Percentiles rank a stretch among this genome's conserved stretches.
These are phyloP conservation scores for Blakeslea trispora DNA, from an alignment of 371 early-diverging fungal species.

Conservation along the genomic window DNA sequence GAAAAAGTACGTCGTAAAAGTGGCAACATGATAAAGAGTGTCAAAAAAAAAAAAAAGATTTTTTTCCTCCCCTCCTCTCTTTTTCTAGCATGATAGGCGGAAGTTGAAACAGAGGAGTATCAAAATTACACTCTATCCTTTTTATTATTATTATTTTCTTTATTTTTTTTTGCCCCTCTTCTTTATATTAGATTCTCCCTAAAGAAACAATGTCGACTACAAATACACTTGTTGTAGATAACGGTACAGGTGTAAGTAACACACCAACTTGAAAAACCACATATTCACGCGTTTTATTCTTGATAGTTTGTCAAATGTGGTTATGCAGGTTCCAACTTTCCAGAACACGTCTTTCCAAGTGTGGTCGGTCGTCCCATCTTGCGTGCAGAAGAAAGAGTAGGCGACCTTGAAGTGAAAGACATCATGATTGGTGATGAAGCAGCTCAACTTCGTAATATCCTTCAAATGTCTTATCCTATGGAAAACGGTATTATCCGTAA, in stretches of 20 bases:
- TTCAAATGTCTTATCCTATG: conserved; percentile 97
- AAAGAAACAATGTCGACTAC: conserved; percentile 46
- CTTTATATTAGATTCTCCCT: not conserved
- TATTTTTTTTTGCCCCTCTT: not conserved
- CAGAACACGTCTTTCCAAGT: conserved; percentile 93
- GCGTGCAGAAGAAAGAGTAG: conserved; percentile 90
- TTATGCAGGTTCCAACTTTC: conserved; percentile 95
- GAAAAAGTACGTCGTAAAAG: not conserved
- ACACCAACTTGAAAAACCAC: not conserved
- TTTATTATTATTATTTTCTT: no score
- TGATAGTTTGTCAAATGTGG: conserved; percentile 98
- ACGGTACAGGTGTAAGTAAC: conserved; percentile 90
- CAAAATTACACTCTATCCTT: no score
- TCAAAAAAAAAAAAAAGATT: no score
- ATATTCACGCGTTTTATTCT: conserved; percentile 18
- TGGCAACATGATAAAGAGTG: no score
- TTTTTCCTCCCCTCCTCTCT: no score
- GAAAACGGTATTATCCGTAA: conserved; percentile 97
- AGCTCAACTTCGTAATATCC: conserved; percentile 79
- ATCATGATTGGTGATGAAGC: conserved; percentile 98
- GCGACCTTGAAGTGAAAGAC: conserved; percentile 82
- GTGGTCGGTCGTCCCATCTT: conserved; percentile 97
- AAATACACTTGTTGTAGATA: conserved; percentile 91
- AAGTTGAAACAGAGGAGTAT: no score
- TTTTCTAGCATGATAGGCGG: no score